Evolutionary conservation across 2,329 filamentous ascomycete species (phyloP).

Genomic region (Alternaria burnsii): DNA sequence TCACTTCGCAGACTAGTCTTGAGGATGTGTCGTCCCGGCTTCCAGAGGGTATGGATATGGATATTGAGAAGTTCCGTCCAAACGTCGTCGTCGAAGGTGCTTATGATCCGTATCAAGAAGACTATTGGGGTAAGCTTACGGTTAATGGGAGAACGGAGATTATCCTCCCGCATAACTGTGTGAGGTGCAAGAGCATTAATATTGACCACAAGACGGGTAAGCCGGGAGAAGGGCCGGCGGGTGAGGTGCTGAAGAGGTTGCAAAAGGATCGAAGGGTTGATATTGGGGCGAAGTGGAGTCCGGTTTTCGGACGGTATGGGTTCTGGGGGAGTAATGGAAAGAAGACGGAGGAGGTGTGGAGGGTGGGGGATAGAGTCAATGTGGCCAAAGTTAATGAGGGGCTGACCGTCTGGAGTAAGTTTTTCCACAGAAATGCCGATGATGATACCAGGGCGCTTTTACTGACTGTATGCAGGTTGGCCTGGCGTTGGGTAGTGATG

Average conservation of each 20-base stretch:
- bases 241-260: constrained; percentile 56
- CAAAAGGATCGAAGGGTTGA: constrained; percentile 58
- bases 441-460: not conserved
- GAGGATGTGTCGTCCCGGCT: constrained; percentile 65
- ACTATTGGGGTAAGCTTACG: constrained; percentile 55
- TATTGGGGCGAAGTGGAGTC: constrained; percentile 55
- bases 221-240: constrained; percentile 47
- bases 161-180: constrained; percentile 56
- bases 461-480: constrained; percentile 7
- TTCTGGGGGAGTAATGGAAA: constrained; percentile 46
- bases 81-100: constrained; percentile 57
- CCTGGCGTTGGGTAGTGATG: not conserved
- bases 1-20: constrained; percentile 76
- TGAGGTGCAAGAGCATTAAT: constrained; percentile 57
- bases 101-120: constrained; percentile 54
- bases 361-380: constrained; percentile 56
- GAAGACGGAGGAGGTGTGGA: constrained; percentile 23
- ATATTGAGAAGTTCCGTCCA: constrained; percentile 58
- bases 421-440: too few relatives aligned
- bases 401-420: constrained; percentile 56
- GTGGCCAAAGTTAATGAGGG: constrained; percentile 53
- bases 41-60: constrained; percentile 48
- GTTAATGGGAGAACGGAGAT: constrained; percentile 46
- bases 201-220: constrained; percentile 58
- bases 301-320: constrained; percentile 59